Evolutionary conservation across 305 asterid species (phyloP), one percentile per base, ranked within the genome.

Genomic region (Petunia hybrid): DNA sequence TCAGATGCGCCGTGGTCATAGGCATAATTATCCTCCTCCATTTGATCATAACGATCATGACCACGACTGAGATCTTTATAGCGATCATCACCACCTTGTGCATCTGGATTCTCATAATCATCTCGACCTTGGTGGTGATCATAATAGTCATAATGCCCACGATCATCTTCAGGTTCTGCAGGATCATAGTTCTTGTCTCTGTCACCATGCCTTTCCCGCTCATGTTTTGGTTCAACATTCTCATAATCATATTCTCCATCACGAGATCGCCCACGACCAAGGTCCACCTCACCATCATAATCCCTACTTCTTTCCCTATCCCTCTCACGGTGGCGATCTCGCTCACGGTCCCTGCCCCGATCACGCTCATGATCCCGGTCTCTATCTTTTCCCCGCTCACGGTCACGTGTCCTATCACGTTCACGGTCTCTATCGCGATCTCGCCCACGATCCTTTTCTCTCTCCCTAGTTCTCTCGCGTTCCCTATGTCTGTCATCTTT

Each of bases 401-500:
- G 85, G 53, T 91, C 97, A 8, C 97, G 94, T 2, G 86, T 70
- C 41, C 84, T 83, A 40, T 84, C 83, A 62, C 87, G 87, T 51
- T 84, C 86, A 4, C 89, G 91, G 40, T 90, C 95, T 38, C 95
- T 83, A 53, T 87, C 99, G 4, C 96, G 89, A 12, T 85, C 92
- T 22, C 91, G 87, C 22, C 87, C 92, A 45, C 91, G 91, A 71
- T 89, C 94, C 40, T 87, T 85, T 77, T 91, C 98, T 66, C 92
- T 88, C 55, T 90, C 97, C 84, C 81, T 88, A 60, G 61, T 97
- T 81, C 93, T 89, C 46, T 97, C 98, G 4, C 95, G 97, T 76
- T 97, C 98, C 80, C 94, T 88, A 80, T 90, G 98, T 84, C 92
- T 91, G 67, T 96, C 97, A 43, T 94, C 99, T 83, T 93, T 90